These are phyloP conservation scores for Saccharomyces eubayanus DNA, from an alignment of 805 yeast species.

Conservation along the genomic window DNA sequence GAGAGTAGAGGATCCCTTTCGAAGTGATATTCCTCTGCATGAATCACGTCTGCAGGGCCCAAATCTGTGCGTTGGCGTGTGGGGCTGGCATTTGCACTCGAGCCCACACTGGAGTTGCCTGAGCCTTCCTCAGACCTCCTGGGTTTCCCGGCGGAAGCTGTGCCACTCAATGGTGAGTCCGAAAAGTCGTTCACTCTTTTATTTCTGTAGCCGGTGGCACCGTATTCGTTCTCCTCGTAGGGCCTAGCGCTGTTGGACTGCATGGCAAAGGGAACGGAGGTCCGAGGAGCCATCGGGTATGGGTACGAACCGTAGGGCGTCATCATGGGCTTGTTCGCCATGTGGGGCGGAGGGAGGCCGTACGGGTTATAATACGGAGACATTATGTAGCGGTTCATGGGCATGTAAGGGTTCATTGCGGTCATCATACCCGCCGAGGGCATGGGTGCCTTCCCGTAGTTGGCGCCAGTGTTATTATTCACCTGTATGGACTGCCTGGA, in stretches of 20 bases:
- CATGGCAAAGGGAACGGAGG: not conserved
- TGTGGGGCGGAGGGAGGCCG: not conserved
- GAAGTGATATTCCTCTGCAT: not conserved
- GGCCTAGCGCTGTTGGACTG: not conserved
- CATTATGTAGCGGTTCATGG: not conserved
- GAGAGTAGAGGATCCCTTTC: not conserved
- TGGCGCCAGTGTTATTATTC: not conserved
- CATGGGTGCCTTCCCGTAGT: not conserved
- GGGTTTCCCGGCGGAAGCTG: not conserved
- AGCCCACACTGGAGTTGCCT: not conserved
- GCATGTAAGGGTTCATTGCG: not conserved
- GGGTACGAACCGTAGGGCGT: not conserved
- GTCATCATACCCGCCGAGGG: not conserved
- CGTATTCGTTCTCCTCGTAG: not conserved
- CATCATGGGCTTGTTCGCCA: not conserved
- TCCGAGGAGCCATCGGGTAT: not conserved
- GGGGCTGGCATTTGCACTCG: not conserved
- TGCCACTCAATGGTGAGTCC: not conserved
- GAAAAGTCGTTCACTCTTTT: not conserved
- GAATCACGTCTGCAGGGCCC: not conserved
- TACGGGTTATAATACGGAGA: not conserved
- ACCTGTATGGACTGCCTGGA: not conserved
- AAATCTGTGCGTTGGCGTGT: not conserved
- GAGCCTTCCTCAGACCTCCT: not conserved
- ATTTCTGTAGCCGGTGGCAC: not conserved